phyloP scores from a whole-genome alignment of 2,329 filamentous ascomycete genomes.

The Curvularia eragrostidis region DNA sequence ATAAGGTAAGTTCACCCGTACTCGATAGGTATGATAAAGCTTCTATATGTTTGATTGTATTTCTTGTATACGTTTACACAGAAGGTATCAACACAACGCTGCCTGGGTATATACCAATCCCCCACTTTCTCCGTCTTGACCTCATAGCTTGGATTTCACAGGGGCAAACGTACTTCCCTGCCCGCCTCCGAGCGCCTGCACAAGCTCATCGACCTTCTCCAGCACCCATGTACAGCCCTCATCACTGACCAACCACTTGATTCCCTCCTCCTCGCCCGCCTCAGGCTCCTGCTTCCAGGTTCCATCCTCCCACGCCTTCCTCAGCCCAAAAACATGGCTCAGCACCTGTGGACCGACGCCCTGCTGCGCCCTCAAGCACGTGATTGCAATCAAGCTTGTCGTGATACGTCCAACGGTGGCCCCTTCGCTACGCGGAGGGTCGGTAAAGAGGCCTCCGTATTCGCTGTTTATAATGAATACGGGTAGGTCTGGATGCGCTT shows the following conservation, averaged over 20 bases:
- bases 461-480: constrained; percentile 78
- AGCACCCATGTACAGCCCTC: constrained; percentile 71
- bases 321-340: constrained; percentile 79
- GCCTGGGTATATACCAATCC: constrained; percentile 3
- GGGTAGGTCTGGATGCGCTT: constrained; percentile 81
- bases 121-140: not conserved
- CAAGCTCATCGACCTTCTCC: constrained; percentile 66
- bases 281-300: constrained; percentile 57
- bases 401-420: constrained; percentile 71
- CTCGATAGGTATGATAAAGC: not conserved
- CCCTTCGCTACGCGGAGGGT: constrained; percentile 62
- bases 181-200: constrained; percentile 48
- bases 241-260: constrained; percentile 68
- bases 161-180: constrained; percentile 42
- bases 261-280: constrained; percentile 60
- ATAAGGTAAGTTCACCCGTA: not conserved
- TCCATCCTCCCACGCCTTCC: constrained; percentile 77
- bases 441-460: constrained; percentile 75
- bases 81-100: not conserved
- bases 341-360: constrained; percentile 83
- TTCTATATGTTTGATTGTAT: not conserved
- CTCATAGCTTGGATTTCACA: constrained; percentile 36
- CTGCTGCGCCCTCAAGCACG: constrained; percentile 78
- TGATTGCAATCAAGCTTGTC: constrained; percentile 75
- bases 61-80: not conserved